Evolutionary conservation across 768 basidiomycete species (phyloP).

Genomic region (Cubamyces lactineus): DNA sequence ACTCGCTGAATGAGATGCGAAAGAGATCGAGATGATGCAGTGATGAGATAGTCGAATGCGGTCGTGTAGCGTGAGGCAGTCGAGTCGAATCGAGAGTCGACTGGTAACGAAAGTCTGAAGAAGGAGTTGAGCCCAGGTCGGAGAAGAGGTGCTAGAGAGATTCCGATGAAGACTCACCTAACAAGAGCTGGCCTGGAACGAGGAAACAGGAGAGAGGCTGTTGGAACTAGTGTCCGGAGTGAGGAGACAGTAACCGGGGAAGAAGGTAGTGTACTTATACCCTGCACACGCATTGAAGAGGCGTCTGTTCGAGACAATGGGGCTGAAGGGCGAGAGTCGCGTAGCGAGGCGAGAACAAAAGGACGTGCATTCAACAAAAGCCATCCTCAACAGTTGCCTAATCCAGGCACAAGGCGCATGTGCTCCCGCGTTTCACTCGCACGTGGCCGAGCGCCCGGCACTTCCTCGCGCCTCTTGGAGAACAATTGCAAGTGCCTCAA

Average conservation of each 20-base stretch:
- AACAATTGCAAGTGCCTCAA: slow-evolving; percentile 29
- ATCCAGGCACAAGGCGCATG: slow-evolving; percentile 33
- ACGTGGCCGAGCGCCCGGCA: slow-evolving; percentile 32
- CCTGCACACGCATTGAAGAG: slow-evolving; percentile 7
- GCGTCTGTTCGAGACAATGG: slow-evolving; percentile 36
- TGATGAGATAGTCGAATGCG: slow-evolving; percentile 23
- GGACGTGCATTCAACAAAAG: slow-evolving; percentile 28
- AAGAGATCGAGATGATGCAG: slow-evolving; percentile 24
- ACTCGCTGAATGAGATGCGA: slow-evolving; percentile 42
- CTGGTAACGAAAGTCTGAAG: slow-evolving; percentile 29
- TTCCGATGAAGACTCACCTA: slow-evolving; percentile 27
- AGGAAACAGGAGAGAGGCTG: slow-evolving; percentile 25
- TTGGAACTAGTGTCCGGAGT: slow-evolving; percentile 36
- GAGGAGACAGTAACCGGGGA: slow-evolving; percentile 27
- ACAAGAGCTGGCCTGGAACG: slow-evolving; percentile 36
- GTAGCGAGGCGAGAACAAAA: slow-evolving; percentile 39
- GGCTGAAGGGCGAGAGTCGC: slow-evolving; percentile 15
- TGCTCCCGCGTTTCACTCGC: slow-evolving; percentile 27
- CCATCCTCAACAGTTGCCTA: slow-evolving; percentile 30
- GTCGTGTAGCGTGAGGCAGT: slow-evolving; percentile 34
- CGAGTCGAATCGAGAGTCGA: slow-evolving; percentile 24
- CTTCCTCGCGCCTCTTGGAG: slow-evolving; percentile 16
- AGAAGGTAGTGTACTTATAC: slow-evolving; percentile 36
- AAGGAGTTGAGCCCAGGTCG: not conserved
- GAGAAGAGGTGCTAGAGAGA: not conserved